phyloP scores from a whole-genome alignment of 202 grass and related monocot species.

The Schoenoplectus tabernaemontani region DNA sequence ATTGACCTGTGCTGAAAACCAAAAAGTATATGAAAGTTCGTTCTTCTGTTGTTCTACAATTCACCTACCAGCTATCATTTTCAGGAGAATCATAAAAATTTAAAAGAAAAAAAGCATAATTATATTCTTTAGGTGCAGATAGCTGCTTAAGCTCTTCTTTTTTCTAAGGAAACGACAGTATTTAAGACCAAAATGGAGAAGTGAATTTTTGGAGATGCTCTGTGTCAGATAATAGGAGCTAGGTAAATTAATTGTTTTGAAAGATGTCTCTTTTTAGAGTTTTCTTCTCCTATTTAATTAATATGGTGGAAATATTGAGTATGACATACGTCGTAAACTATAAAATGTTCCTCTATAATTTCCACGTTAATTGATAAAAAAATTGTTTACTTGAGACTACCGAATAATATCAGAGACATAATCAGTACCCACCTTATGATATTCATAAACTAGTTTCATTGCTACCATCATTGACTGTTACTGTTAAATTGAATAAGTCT shows the following conservation, averaged over 20 bases:
- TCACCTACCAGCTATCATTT: too few species aligned
- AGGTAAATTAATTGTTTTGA: not conserved
- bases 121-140: not conserved
- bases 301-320: not conserved
- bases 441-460: not conserved
- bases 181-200: not conserved
- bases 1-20: not conserved
- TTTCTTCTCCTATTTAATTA: not conserved
- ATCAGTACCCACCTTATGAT: not conserved
- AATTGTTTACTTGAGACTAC: too few species aligned
- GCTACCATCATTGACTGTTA: not conserved
- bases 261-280: not conserved
- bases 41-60: too few species aligned
- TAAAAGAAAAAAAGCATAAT: not conserved
- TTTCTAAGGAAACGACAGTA: not conserved
- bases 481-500: not conserved
- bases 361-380: too few species aligned
- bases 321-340: not conserved
- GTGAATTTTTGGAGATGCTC: not conserved
- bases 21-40: too few species aligned
- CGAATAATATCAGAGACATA: too few species aligned
- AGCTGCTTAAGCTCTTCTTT: not conserved
- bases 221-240: not conserved
- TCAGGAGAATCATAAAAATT: not conserved
- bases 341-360: too few species aligned